phyloP scores from a whole-genome alignment of 2,329 filamentous ascomycete species.

The Cladosporium colombiae region DNA sequence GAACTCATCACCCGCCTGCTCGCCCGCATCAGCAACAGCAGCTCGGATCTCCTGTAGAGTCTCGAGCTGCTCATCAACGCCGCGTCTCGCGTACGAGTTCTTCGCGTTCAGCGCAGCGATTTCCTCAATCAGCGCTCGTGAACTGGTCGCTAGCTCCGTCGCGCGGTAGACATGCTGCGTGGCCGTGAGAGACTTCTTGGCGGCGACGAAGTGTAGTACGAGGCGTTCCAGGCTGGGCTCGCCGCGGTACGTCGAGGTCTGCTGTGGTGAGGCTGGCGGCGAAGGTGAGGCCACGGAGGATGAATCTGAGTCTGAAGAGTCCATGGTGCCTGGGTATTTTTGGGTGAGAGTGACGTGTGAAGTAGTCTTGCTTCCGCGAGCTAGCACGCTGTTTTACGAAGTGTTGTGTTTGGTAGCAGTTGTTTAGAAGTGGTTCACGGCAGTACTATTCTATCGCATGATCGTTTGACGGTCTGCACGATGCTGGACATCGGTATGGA shows the following conservation, averaged over 20 bases:
- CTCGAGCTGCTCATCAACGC: constrained; percentile 48
- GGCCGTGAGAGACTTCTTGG: constrained; percentile 84
- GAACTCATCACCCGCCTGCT: constrained; percentile 47
- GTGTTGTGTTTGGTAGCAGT: background rate
- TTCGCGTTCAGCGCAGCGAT: constrained; percentile 67
- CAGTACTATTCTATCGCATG: background rate
- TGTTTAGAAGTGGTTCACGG: background rate
- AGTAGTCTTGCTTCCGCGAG: background rate
- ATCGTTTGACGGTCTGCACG: background rate
- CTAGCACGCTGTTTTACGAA: background rate
- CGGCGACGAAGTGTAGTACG: constrained; percentile 79
- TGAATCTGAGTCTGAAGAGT: constrained; percentile 17
- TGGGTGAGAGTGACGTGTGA: background rate
- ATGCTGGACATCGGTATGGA: background rate
- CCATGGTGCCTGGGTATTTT: background rate
- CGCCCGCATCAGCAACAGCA: constrained; percentile 45
- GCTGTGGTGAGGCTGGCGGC: constrained; percentile 43
- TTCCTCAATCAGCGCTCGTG: constrained; percentile 75
- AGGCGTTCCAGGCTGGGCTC: constrained; percentile 68
- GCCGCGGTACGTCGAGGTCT: constrained; percentile 41
- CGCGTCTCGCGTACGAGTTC: constrained; percentile 45
- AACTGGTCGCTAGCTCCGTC: constrained; percentile 78
- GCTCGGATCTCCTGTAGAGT: constrained; percentile 46
- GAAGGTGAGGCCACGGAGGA: constrained; percentile 34
- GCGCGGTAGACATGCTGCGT: constrained; percentile 74